Conservation (phyloP, 495 filamentous ascomycete genomes). For the Neurospora sp. region DNA sequence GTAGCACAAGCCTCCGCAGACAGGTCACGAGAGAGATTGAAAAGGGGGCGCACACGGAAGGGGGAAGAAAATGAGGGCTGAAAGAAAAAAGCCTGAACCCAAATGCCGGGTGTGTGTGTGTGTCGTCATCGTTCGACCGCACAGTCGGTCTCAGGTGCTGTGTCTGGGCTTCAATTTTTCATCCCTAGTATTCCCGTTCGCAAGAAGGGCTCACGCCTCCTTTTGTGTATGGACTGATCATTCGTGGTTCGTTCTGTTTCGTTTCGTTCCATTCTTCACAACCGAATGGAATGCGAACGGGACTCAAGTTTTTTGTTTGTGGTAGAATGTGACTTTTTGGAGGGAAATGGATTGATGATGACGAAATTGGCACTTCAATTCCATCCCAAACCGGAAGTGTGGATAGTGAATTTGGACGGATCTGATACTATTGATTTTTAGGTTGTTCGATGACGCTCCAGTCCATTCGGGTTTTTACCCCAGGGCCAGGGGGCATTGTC, state of each 20-base stretch:
- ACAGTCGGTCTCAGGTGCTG: background rate
- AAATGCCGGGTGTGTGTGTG: background rate
- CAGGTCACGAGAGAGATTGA: background rate
- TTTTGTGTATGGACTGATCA: too few species aligned
- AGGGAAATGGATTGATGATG: background rate
- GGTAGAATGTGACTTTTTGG: too few species aligned
- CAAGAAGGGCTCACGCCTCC: background rate
- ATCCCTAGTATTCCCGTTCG: background rate
- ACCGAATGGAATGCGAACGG: too few species aligned
- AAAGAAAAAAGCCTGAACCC: background rate
- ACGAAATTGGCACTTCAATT: background rate
- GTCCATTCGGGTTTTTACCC: background rate
- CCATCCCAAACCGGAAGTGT: background rate
- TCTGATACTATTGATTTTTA: background rate
- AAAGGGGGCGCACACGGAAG: background rate
- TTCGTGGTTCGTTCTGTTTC: too few species aligned
- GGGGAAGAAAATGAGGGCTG: background rate
- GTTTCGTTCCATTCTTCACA: too few species aligned
- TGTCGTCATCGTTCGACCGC: background rate
- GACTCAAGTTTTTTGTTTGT: too few species aligned
- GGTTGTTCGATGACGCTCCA: background rate
- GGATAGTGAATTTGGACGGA: background rate
- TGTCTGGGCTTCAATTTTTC: background rate
- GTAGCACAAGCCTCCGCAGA: background rate
- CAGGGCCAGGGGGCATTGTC: background rate